These are phyloP conservation scores for Musa schizocarpa DNA, from an alignment of 176 grass and related monocot species.

Conservation along the genomic window DNA sequence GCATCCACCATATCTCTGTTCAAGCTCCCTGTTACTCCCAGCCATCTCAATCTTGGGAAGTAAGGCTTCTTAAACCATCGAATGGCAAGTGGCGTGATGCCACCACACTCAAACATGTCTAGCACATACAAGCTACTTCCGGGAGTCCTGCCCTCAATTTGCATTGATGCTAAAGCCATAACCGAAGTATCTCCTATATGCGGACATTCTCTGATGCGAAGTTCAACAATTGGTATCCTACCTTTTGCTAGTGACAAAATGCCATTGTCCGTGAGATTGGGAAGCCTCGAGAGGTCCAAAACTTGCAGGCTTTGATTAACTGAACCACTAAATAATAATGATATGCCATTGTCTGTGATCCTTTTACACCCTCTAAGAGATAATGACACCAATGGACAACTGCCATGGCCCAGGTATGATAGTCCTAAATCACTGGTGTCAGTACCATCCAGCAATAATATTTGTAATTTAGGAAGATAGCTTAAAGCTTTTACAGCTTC, in stretches of 20 bases:
- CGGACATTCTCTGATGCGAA: slow-evolving; percentile 55
- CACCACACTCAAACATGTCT: slow-evolving; percentile 66
- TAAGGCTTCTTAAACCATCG: slow-evolving; percentile 96
- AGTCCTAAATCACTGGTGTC: slow-evolving; percentile 59
- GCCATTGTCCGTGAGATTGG: slow-evolving; percentile 60
- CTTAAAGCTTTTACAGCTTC: slow-evolving; percentile 74
- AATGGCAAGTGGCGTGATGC: slow-evolving; percentile 67
- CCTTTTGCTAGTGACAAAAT: slow-evolving; percentile 63
- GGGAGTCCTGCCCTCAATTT: slow-evolving; percentile 58
- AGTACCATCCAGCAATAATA: slow-evolving; percentile 56
- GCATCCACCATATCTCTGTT: slow-evolving; percentile 88
- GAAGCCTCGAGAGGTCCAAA: slow-evolving; percentile 77
- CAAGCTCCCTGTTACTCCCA: slow-evolving; percentile 73
- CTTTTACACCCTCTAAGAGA: slow-evolving; percentile 80
- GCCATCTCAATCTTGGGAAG: slow-evolving; percentile 70
- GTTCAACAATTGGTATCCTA: slow-evolving; percentile 47
- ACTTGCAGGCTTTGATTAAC: slow-evolving; percentile 50
- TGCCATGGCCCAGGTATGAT: slow-evolving; percentile 60
- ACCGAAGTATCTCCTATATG: slow-evolving; percentile 71
- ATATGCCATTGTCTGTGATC: slow-evolving; percentile 63
- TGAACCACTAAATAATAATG: slow-evolving; percentile 48
- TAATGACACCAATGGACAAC: slow-evolving; percentile 56
- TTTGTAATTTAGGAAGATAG: slow-evolving; percentile 55
- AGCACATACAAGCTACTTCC: slow-evolving; percentile 67
- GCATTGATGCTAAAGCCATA: slow-evolving; percentile 94